phyloP scores from a whole-genome alignment of 2,329 filamentous ascomycete species.

The Fusarium sp. region DNA sequence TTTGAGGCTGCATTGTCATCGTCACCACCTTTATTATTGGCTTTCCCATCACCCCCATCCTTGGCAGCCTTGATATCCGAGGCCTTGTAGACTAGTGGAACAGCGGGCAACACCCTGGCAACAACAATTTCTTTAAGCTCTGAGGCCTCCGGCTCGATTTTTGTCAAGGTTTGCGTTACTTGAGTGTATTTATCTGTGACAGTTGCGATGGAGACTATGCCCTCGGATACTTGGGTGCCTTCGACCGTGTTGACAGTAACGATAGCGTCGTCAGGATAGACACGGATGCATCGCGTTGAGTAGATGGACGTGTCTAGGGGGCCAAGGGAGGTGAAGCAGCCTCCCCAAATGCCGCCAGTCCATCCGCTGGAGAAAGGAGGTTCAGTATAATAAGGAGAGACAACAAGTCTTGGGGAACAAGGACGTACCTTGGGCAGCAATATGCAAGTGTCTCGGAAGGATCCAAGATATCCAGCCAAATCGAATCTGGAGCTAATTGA shows the following conservation, averaged over 20 bases:
- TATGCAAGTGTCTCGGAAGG: conserved; percentile 33
- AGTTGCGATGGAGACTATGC: background rate
- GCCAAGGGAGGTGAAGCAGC: no score
- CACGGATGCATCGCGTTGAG: background rate
- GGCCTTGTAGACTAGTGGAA: conserved; percentile 25
- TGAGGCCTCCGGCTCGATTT: no score
- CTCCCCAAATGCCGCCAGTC: no score
- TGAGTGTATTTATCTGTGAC: no score
- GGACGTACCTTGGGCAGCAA: conserved; percentile 41
- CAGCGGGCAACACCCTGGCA: background rate
- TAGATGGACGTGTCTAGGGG: background rate
- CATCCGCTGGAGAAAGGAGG: conserved; percentile 31
- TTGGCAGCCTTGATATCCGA: background rate
- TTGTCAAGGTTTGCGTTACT: no score
- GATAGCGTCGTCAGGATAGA: background rate
- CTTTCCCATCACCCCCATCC: background rate
- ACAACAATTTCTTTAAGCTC: background rate
- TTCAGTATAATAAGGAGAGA: background rate
- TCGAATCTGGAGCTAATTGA: background rate
- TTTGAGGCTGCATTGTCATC: background rate
- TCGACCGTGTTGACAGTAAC: conserved; percentile 1
- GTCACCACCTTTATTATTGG: no score
- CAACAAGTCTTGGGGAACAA: background rate
- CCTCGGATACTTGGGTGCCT: background rate
- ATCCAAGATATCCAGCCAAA: conserved; percentile 1